Evolutionary conservation across 2,329 filamentous ascomycete species (phyloP).

Genomic region (Pseudocercospora cruenta): DNA sequence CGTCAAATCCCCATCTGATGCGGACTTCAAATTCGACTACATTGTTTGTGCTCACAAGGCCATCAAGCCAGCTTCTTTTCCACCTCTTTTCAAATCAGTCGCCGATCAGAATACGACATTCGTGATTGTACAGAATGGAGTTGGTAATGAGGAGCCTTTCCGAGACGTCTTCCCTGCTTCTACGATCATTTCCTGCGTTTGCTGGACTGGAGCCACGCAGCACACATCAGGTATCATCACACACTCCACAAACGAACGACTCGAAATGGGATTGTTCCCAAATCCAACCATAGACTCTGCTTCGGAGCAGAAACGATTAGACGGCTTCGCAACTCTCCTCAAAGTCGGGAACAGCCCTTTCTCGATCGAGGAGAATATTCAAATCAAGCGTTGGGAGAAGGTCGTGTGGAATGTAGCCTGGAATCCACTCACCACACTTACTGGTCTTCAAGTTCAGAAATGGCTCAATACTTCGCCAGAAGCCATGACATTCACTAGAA

Average conservation of each 20-base stretch:
- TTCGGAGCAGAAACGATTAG: constrained; percentile 45
- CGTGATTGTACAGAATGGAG: constrained; percentile 66
- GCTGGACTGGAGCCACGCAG: constrained; percentile 60
- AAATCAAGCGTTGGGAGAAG: constrained; percentile 63
- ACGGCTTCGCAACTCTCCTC: constrained; percentile 50
- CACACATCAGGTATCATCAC: constrained; percentile 52
- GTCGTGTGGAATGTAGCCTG: constrained; percentile 64
- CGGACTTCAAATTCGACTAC: constrained; percentile 47
- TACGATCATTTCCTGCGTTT: constrained; percentile 60
- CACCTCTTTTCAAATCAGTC: constrained; percentile 45
- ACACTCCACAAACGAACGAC: constrained; percentile 58
- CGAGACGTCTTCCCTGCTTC: constrained; percentile 51
- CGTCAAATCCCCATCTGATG: constrained; percentile 42
- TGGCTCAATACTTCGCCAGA: constrained; percentile 48
- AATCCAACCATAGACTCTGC: constrained; percentile 39
- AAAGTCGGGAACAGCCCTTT: constrained; percentile 50
- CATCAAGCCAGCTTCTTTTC: constrained; percentile 42
- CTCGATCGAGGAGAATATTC: constrained; percentile 57
- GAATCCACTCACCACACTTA: constrained; percentile 59
- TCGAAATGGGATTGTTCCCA: constrained; percentile 59
- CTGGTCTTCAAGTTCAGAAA: constrained; percentile 46
- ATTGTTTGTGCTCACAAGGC: constrained; percentile 54
- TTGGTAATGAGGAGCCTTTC: constrained; percentile 63
- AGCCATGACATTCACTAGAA: constrained; percentile 44
- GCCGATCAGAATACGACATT: constrained; percentile 54